Evolutionary conservation across 139 green algal species (phyloP).

Genomic region (Chlorella sp.): DNA sequence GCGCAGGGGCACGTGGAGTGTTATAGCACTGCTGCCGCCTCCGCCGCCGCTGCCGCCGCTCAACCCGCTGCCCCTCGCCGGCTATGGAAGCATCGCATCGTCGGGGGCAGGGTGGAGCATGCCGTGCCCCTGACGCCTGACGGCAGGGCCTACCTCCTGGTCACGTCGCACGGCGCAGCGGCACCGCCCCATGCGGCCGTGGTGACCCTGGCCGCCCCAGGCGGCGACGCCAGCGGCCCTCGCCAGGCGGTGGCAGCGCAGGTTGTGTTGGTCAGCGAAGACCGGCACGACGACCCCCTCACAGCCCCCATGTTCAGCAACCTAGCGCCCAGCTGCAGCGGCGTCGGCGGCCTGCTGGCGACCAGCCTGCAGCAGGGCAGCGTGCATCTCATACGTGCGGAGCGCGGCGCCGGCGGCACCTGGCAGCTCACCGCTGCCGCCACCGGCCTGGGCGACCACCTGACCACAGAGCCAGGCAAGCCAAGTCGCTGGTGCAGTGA

Average conservation of each 20-base stretch:
- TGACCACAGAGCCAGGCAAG: conserved; percentile 6
- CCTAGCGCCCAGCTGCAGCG: neutral
- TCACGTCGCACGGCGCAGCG: neutral
- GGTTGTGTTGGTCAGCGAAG: neutral
- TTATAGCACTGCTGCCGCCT: neutral
- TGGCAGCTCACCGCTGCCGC: neutral
- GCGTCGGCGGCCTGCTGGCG: neutral
- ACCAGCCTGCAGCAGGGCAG: neutral
- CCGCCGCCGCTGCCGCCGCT: neutral
- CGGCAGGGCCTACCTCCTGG: neutral
- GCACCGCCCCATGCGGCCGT: neutral
- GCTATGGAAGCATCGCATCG: neutral
- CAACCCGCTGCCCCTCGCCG: neutral
- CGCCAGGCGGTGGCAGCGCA: neutral
- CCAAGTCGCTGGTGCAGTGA: neutral
- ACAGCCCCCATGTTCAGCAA: neutral
- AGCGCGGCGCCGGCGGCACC: neutral
- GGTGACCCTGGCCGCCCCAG: neutral
- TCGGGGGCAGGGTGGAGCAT: neutral
- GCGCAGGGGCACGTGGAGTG: neutral
- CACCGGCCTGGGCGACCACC: neutral
- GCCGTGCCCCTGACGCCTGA: neutral
- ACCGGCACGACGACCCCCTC: neutral
- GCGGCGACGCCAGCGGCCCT: neutral
- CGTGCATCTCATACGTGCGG: neutral